Evolutionary conservation across 23 red algal species (phyloP).

Genomic region (Agarophyton chilense): DNA sequence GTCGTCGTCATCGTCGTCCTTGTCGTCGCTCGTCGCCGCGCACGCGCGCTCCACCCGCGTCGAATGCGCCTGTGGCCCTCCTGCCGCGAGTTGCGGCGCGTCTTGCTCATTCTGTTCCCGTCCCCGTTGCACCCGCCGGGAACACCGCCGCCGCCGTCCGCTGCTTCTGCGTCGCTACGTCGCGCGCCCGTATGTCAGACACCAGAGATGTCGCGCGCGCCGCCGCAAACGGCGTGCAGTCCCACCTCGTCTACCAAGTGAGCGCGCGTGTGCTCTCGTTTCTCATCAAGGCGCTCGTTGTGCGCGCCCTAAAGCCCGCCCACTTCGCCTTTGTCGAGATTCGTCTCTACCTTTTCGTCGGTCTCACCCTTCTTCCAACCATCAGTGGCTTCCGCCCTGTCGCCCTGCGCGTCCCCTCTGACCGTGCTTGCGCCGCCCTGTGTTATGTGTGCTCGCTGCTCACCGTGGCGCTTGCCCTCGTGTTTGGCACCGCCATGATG

Average conservation of each 20-base stretch:
- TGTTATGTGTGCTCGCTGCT: constrained; percentile 28
- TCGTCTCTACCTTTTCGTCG: constrained; percentile 63
- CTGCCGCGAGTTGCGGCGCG: constrained; percentile 37
- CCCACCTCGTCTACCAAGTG: constrained; percentile 59
- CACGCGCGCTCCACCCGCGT: neutral
- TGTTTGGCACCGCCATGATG: constrained; percentile 35
- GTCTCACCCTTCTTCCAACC: constrained; percentile 62
- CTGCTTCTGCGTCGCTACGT: neutral
- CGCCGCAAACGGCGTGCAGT: constrained; percentile 47
- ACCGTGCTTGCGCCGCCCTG: constrained; percentile 20
- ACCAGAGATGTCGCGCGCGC: neutral
- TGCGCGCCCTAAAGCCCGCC: constrained; percentile 75
- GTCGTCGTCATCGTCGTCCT: too few relatives aligned
- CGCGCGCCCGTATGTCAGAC: neutral
- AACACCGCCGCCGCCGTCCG: neutral
- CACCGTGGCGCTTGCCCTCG: constrained; percentile 18
- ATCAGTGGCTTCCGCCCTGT: constrained; percentile 72
- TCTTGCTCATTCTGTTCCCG: constrained; percentile 1
- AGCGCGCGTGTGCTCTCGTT: constrained; percentile 66
- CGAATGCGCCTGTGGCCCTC: neutral
- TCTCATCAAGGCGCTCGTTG: constrained; percentile 63
- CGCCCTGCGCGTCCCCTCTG: constrained; percentile 37
- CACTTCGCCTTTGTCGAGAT: constrained; percentile 78
- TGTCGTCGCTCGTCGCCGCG: neutral
- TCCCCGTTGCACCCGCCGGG: constrained; percentile 10